A percentile compares a stretch with the other conserved stretches of the same genome.
These are phyloP conservation scores for Heterobasidion irregulare DNA, from an alignment of 1,284 basidiomycete genomes.

Conservation along the genomic window DNA sequence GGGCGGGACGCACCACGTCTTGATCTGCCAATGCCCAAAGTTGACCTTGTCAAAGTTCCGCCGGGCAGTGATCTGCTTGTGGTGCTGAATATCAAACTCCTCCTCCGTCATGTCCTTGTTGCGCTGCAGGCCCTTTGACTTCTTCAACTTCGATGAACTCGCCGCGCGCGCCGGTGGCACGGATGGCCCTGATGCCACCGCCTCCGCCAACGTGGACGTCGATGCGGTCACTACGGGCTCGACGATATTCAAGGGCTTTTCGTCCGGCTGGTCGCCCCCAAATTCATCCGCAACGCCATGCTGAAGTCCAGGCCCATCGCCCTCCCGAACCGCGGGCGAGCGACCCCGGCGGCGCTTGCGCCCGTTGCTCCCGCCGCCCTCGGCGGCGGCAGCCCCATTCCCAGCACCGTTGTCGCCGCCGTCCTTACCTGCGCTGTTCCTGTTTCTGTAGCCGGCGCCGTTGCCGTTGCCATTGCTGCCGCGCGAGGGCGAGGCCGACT, in stretches of 20 bases:
- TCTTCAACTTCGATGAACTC: not conserved
- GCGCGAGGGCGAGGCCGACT: constrained; percentile 9
- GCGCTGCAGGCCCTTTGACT: not conserved
- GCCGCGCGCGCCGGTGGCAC: not conserved
- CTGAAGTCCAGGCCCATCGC: not conserved
- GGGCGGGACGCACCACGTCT: constrained; percentile 55
- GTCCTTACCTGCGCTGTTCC: constrained; percentile 2
- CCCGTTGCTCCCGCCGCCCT: not conserved
- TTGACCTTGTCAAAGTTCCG: constrained; percentile 73
- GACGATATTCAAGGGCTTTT: no score
- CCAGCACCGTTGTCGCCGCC: not conserved
- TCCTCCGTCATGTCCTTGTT: constrained; percentile 45
- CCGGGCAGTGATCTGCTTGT: constrained; percentile 57
- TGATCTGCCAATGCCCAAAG: constrained; percentile 71
- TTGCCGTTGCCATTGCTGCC: no score
- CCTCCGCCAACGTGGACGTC: constrained; percentile 8
- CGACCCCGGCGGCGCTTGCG: constrained; percentile 10
- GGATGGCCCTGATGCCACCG: constrained; percentile 10
- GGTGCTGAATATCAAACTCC: constrained; percentile 57
- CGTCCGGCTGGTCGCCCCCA: no score
- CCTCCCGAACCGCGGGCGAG: not conserved
- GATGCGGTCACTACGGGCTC: not conserved
- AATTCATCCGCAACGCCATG: no score
- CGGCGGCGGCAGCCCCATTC: not conserved
- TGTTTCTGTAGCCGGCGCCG: no score